These are phyloP conservation scores for Aureobasidium sp. DNA, from an alignment of 2,329 filamentous ascomycete species.

Conservation along the genomic window DNA sequence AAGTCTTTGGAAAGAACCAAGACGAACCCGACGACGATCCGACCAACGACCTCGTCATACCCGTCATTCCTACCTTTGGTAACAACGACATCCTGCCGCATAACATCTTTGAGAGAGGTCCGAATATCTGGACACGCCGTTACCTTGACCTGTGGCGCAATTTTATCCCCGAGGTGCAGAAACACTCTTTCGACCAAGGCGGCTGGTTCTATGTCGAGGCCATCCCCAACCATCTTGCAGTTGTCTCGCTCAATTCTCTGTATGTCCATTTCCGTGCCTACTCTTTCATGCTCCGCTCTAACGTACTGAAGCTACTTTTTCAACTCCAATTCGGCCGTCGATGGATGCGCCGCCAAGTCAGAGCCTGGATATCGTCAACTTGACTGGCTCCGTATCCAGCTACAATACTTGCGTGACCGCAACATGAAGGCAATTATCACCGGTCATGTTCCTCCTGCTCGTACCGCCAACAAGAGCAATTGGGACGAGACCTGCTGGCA, in stretches of 20 bases:
- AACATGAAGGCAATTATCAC: conserved; percentile 92
- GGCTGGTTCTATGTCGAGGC: conserved; percentile 95
- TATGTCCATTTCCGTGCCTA: conserved; percentile 21
- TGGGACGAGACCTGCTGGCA: conserved; percentile 99
- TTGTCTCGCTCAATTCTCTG: conserved; percentile 92
- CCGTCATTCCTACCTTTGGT: conserved; percentile 82
- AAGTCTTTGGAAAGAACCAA: conserved; percentile 58
- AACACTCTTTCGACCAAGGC: conserved; percentile 82
- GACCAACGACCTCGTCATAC: conserved; percentile 59
- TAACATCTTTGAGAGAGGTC: conserved; percentile 81
- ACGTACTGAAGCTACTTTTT: conserved; percentile 63
- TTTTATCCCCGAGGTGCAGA: conserved; percentile 89
- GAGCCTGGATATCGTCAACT: conserved; percentile 92
- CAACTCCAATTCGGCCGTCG: conserved; percentile 83
- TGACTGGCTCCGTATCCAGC: conserved; percentile 88
- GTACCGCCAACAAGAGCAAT: conserved; percentile 73
- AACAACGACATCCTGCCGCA: conserved; percentile 98
- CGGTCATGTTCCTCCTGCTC: conserved; percentile 87
- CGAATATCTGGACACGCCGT: conserved; percentile 74
- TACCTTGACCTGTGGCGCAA: conserved; percentile 73
- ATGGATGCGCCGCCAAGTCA: conserved; percentile 70
- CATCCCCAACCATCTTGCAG: conserved; percentile 74
- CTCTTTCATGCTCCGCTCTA: not conserved
- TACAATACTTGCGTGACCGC: conserved; percentile 72
- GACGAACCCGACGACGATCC: conserved; percentile 43